Base-by-base conservation (phyloP, 768 basidiomycete species). In the Tylopilus vinaceipallidus region DNA sequence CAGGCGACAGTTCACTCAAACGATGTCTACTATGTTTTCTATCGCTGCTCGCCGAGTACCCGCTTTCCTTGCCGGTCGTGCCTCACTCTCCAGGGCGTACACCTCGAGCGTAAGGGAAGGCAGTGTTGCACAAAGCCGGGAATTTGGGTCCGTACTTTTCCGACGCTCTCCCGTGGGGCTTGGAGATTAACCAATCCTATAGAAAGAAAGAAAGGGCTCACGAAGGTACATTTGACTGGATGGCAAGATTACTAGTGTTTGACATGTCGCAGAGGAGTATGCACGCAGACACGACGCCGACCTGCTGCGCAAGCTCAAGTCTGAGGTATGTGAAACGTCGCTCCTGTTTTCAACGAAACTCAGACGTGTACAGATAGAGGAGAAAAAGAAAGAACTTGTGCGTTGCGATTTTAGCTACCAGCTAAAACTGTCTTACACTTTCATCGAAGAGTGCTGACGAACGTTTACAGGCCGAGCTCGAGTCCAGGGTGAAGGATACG, bases 181-280 rank as follows among this genome's bases (percentile, higher is more conserved):
- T 32, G 10, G 29, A 29, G 14, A 20, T 24, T 47, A 20, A 63
- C 26, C 42, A 13, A 9, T 6, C 20, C 11, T 22, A n/a, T 65
- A 89, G 87, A 60, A 81, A 81, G 68, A 88, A 80, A 68, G 87
- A 88, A 66, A 83, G 78, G 62, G 87, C 86, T 17, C 78, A 86
- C 44, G 87, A 89, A 70, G 75, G 79, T 75, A 14, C 37, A 51
- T 29, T 59, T 20, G 49, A 64, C 11, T 13, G n/a, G 14, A 8
- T 20, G n/a, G 22, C 14, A 45, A 27, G 19, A 11, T 6, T 14
- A 5, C 6, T 35, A 19, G 7, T 7, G 45, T 29, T n/a, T 59
- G 14, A 58, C 52, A 17, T 17, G 44, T 19, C 40, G 30, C 55
- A 89, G 87, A 86, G 50, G 77, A 86, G 69, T 88, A 82, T 55